Conservation (phyloP, 495 filamentous ascomycete genomes). For the Umbilicaria muhlenbergii region DNA sequence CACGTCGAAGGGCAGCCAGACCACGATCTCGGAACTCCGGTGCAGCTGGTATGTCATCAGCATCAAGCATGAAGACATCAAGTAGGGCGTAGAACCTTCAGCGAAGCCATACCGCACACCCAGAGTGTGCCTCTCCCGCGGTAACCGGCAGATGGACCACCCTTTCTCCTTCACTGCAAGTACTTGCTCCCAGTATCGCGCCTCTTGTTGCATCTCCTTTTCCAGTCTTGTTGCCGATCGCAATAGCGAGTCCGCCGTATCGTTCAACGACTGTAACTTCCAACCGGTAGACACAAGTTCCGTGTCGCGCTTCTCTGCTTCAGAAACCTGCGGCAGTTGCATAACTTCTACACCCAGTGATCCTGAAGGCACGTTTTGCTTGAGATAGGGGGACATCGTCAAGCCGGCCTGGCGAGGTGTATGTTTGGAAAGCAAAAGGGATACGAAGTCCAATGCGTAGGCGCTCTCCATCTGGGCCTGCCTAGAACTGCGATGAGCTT, state of each 20-base stretch:
- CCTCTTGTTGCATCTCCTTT: constrained; percentile 60
- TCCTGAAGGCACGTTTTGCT: constrained; percentile 51
- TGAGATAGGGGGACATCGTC: constrained; percentile 54
- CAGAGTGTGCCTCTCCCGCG: constrained; percentile 55
- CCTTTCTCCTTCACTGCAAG: constrained; percentile 64
- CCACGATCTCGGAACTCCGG: constrained; percentile 64
- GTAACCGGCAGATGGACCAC: constrained; percentile 66
- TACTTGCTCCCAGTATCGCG: constrained; percentile 77
- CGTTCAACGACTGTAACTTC: constrained; percentile 59
- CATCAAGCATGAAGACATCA: constrained; percentile 2
- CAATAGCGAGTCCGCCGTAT: constrained; percentile 59
- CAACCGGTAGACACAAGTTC: constrained; percentile 55
- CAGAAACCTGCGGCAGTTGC: constrained; percentile 35
- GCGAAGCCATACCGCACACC: constrained; percentile 81
- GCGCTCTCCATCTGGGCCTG: constrained; percentile 50
- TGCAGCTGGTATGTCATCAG: constrained; percentile 29
- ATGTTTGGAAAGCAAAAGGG: constrained; percentile 68
- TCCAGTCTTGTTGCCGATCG: constrained; percentile 56
- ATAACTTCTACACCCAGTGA: constrained; percentile 64
- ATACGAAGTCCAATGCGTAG: constrained; percentile 66
- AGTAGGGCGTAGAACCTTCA: constrained; percentile 33
- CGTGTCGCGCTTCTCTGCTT: constrained; percentile 35
- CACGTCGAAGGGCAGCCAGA: constrained; percentile 57
- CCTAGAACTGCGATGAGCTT: constrained; percentile 19
- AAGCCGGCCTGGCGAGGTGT: constrained; percentile 46